Evolutionary conservation across 2,329 filamentous ascomycete genomes (phyloP).

Genomic region (Ceratocystis cacaofunesta): DNA sequence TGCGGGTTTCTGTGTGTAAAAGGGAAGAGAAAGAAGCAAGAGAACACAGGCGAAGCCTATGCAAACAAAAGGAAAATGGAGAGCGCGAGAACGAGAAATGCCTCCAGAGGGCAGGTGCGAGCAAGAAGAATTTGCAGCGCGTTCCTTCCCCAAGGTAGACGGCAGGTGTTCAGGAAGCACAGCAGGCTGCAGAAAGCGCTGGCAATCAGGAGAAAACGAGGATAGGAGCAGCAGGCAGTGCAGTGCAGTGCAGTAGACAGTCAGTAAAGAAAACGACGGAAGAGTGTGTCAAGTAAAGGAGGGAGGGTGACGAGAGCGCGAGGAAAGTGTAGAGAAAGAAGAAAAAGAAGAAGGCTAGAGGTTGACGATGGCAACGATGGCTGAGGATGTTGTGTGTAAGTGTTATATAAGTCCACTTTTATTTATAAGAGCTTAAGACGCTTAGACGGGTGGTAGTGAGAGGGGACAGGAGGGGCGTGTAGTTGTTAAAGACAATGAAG

Average conservation of each 20-base stretch:
- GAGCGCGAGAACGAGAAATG: not conserved
- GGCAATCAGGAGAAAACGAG: not conserved
- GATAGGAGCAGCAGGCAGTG: too few species aligned
- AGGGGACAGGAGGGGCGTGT: not conserved
- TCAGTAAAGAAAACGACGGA: too few species aligned
- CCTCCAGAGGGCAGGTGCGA: not conserved
- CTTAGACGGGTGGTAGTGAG: not conserved
- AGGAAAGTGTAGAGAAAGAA: not conserved
- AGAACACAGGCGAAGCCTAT: not conserved
- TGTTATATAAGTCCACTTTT: not conserved
- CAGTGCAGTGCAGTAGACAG: too few species aligned
- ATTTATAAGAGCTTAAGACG: not conserved
- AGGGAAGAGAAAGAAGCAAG: not conserved
- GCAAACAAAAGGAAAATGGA: too few species aligned
- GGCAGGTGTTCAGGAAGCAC: not conserved
- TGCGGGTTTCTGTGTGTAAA: slow-evolving; percentile 16
- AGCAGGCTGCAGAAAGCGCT: not conserved
- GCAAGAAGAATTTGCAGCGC: slow-evolving; percentile 1
- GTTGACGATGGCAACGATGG: not conserved
- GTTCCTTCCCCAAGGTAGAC: not conserved
- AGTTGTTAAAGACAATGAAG: not conserved
- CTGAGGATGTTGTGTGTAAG: not conserved
- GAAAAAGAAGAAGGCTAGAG: not conserved
- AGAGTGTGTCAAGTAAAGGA: not conserved
- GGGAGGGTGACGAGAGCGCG: not conserved